These are phyloP conservation scores for Gonium pectorale DNA, from an alignment of 139 green algal genomes.

Conservation along the genomic window DNA sequence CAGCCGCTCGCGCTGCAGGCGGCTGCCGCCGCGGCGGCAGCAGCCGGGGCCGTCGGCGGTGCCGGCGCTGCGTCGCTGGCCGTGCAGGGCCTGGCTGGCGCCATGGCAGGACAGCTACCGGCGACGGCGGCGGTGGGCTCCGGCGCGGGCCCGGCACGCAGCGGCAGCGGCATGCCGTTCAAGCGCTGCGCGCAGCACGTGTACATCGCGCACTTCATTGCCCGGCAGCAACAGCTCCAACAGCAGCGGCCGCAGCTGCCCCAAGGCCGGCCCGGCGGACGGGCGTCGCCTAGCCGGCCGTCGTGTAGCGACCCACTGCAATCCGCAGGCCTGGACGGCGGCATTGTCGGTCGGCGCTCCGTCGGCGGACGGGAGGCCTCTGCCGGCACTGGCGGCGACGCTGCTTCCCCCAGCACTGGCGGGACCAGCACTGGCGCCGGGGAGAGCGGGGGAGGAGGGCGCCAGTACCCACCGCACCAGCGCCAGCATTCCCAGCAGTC, in stretches of 20 bases:
- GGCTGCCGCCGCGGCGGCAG: constrained; percentile 3
- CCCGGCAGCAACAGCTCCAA: constrained; percentile 61
- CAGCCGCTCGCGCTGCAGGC: constrained; percentile 1
- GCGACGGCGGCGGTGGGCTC: background rate
- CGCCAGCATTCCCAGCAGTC: too few species aligned
- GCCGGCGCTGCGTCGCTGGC: background rate
- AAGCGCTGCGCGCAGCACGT: constrained; percentile 76
- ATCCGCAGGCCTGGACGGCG: background rate
- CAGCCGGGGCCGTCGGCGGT: background rate
- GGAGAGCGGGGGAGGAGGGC: background rate
- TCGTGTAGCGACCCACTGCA: background rate
- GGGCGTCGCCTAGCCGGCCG: background rate
- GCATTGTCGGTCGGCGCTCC: too few species aligned
- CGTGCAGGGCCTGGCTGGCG: background rate
- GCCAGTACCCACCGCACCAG: too few species aligned
- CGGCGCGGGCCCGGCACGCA: background rate
- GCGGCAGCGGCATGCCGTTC: constrained; percentile 25
- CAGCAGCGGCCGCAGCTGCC: constrained; percentile 16
- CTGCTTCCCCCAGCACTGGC: background rate
- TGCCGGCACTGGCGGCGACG: background rate
- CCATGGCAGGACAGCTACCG: background rate
- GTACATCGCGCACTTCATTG: constrained; percentile 80
- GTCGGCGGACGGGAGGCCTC: background rate
- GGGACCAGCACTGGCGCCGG: background rate
- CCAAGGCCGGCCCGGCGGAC: background rate